Evolutionary conservation across 306 rosid species (phyloP).

Genomic region (Fragaria iinumae): DNA sequence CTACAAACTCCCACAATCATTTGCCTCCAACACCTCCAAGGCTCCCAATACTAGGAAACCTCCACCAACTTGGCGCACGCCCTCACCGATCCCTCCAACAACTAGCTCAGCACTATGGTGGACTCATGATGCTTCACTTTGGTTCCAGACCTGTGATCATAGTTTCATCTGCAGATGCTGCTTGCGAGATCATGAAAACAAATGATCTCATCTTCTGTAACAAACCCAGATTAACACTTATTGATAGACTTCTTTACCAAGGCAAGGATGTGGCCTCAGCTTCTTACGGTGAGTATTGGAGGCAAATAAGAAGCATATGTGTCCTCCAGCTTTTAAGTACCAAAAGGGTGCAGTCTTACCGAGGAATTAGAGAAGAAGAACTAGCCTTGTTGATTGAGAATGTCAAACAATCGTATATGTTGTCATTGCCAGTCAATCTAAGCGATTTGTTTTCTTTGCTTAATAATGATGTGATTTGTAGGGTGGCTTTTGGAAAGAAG

Average conservation of each 20-base stretch:
- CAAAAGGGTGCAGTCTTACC: constrained; percentile 38
- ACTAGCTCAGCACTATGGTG: constrained; percentile 27
- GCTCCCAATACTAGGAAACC: constrained; percentile 17
- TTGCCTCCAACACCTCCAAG: constrained; percentile 31
- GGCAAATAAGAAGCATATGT: constrained; percentile 32
- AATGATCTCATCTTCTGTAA: constrained; percentile 27
- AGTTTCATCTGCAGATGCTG: constrained; percentile 27
- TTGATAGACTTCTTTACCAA: no score
- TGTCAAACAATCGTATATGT: constrained; percentile 19
- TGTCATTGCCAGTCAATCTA: constrained; percentile 26
- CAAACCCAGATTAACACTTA: no score
- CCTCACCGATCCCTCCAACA: constrained; percentile 23
- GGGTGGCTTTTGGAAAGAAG: constrained; percentile 54
- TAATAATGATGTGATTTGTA: constrained; percentile 45
- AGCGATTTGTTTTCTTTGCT: constrained; percentile 26
- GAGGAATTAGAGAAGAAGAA: constrained; percentile 35
- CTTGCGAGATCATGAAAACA: constrained; percentile 38
- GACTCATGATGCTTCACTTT: constrained; percentile 30
- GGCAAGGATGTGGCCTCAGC: constrained; percentile 19
- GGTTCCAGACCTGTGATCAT: constrained; percentile 26
- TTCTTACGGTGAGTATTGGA: constrained; percentile 45
- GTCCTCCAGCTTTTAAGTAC: constrained; percentile 33
- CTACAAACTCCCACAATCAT: background rate
- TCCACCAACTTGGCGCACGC: no score
- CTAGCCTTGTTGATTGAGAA: constrained; percentile 16